Evolutionary conservation across 2,329 filamentous ascomycete genomes (phyloP).

Genomic region (Tolypocladium ophioglossoides): DNA sequence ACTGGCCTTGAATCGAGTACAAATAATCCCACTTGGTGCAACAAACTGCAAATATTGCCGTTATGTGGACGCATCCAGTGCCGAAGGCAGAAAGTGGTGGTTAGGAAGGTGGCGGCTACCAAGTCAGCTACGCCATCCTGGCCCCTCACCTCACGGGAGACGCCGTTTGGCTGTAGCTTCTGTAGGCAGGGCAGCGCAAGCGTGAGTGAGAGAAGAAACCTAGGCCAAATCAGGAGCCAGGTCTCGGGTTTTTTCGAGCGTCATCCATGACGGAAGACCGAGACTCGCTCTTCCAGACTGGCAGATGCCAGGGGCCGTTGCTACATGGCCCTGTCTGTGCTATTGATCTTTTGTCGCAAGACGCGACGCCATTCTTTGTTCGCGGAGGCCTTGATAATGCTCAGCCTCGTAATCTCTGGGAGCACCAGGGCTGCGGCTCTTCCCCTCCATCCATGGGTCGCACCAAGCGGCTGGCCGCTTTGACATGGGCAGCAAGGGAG

Average conservation of each 20-base stretch:
- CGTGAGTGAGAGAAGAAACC: conserved; percentile 8
- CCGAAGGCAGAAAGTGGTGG: not conserved
- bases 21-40: too few species aligned
- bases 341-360: not conserved
- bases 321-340: too few species aligned
- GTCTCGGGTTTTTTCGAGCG: not conserved
- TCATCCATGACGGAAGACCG: not conserved
- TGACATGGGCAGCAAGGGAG: not conserved
- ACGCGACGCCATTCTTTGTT: not conserved
- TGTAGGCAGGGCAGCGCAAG: conserved; percentile 2
- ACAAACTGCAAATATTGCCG: too few species aligned
- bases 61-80: not conserved
- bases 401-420: not conserved
- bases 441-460: not conserved
- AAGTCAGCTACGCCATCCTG: not conserved
- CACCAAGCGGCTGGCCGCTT: not conserved
- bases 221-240: conserved; percentile 4
- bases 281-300: not conserved
- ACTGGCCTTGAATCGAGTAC: too few species aligned
- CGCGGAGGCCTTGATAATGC: not conserved
- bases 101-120: not conserved
- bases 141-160: not conserved
- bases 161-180: conserved; percentile 2
- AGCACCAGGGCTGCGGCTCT: not conserved
- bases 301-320: not conserved